Evolutionary conservation across 257 asterid species (phyloP), one percentile per base, ranked within the genome.

Genomic region (Solanum verrucosum): DNA sequence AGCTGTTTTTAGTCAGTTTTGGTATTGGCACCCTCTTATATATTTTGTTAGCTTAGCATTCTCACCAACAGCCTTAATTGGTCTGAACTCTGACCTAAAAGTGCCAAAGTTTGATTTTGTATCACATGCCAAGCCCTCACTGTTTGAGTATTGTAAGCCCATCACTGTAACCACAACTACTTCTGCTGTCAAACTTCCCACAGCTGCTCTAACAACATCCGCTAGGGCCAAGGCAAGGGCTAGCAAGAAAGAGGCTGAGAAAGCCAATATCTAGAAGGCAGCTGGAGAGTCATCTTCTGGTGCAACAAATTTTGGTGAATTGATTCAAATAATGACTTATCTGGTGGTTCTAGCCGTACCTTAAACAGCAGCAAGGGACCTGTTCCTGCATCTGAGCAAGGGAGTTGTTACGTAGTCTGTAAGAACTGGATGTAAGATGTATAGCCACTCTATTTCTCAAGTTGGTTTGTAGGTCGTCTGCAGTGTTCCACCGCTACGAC

Each of bases 11-110:
- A 96, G 96, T 86, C 99, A 96, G 91, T 96, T 95, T 93, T 96
- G 99, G 99, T 95, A 95, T 87, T 96, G 99, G 99, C 95, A 97
- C 88, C 99, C 99, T 4, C 99, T 97, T 56, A 96, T 94, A 90
- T 95, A 97, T 87, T 96, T 97, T 89, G 88, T 93, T 63, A 97
- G 99, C 90, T 89, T 97, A 92, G 91, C 99, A 13, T 97, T 97
- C 94, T 97, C 99, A 5, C 99, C 99, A 25, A 96, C 99, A 40
- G 99, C 99, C 14, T 92, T 97, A 65, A 94, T 97, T 87, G 99
- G 99, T 33, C 90, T 97, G 87, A 96, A 97, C 91, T 90, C 91
- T 74, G 98, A 96, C 93, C 93, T 97, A 38, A 96, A 31, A 31
- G 33, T 94, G 59, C 99, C 99, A 1, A 96, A 88, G 91, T 97